Conservation (phyloP, 768 basidiomycete species). For the Boletus edulis region DNA sequence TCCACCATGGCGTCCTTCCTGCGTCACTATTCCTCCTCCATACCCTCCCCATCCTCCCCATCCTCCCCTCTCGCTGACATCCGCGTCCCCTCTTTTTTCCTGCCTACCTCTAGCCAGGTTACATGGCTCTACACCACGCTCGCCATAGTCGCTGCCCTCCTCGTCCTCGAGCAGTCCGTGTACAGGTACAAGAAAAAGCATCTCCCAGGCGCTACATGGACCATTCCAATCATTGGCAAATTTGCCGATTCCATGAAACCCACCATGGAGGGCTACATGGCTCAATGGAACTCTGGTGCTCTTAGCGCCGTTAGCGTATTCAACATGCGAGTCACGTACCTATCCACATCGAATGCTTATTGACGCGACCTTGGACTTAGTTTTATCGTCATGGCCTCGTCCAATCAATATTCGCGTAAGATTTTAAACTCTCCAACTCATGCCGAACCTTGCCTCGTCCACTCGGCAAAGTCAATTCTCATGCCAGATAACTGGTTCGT, state of each 20-base stretch:
- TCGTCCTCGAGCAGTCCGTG: constrained; percentile 82
- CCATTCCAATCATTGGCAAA: constrained; percentile 96
- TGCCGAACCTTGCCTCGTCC: constrained; percentile 92
- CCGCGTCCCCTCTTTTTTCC: constrained; percentile 47
- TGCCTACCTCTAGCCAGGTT: constrained; percentile 21
- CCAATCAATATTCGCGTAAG: constrained; percentile 90
- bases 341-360: neutral
- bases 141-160: constrained; percentile 68
- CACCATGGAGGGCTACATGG: constrained; percentile 87
- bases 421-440: constrained; percentile 92
- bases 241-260: constrained; percentile 92
- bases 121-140: constrained; percentile 68
- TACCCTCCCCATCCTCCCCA: constrained; percentile 44
- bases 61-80: constrained; percentile 39
- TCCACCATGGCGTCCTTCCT: constrained; percentile 34
- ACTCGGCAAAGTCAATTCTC: constrained; percentile 86
- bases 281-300: constrained; percentile 87
- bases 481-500: constrained; percentile 81
- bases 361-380: constrained; percentile 42
- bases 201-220: constrained; percentile 87
- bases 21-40: constrained; percentile 32
- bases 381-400: constrained; percentile 97
- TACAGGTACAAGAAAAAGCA: constrained; percentile 88
- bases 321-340: constrained; percentile 72
- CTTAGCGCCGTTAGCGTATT: constrained; percentile 92